Conservation (phyloP, 352 stramenopile genomes). For the Phytopythium delawarense region DNA sequence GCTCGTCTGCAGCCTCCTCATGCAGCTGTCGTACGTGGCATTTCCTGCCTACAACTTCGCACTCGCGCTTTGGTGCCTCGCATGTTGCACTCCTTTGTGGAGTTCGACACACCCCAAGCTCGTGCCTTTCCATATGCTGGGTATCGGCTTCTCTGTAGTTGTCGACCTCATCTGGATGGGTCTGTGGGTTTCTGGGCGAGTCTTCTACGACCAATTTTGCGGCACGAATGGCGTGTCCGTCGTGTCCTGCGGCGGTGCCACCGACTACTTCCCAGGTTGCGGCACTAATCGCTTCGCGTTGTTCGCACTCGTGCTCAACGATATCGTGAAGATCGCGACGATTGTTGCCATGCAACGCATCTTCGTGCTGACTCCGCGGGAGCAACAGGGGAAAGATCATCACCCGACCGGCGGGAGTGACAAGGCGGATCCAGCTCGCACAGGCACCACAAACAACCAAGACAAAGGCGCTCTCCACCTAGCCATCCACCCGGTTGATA, state of each 20-base stretch:
- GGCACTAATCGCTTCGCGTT: conserved; percentile 69
- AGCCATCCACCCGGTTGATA: background rate
- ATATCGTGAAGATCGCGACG: conserved; percentile 45
- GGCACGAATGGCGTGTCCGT: conserved; percentile 52
- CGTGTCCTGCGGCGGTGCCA: conserved; percentile 55
- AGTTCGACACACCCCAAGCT: conserved; percentile 40
- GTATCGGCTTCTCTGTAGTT: conserved; percentile 46
- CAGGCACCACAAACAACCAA: background rate
- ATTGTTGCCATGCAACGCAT: conserved; percentile 42
- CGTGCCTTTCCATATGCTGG: conserved; percentile 45
- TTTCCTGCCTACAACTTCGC: conserved; percentile 81
- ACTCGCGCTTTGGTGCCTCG: conserved; percentile 63
- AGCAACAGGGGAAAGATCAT: background rate
- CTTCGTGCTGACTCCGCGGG: conserved; percentile 17
- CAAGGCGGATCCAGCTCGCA: background rate
- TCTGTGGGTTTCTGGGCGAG: conserved; percentile 64
- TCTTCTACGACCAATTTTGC: conserved; percentile 79
- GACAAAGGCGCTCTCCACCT: background rate
- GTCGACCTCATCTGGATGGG: conserved; percentile 75
- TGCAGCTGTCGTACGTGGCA: conserved; percentile 81
- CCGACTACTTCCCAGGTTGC: conserved; percentile 62
- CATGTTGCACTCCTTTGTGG: conserved; percentile 51
- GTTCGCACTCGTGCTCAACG: conserved; percentile 54
- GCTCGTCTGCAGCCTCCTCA: conserved; percentile 53
- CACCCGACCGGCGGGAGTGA: background rate